Base-by-base conservation (phyloP, 1,284 basidiomycete genomes). In the Moesziomyces sp. region DNA sequence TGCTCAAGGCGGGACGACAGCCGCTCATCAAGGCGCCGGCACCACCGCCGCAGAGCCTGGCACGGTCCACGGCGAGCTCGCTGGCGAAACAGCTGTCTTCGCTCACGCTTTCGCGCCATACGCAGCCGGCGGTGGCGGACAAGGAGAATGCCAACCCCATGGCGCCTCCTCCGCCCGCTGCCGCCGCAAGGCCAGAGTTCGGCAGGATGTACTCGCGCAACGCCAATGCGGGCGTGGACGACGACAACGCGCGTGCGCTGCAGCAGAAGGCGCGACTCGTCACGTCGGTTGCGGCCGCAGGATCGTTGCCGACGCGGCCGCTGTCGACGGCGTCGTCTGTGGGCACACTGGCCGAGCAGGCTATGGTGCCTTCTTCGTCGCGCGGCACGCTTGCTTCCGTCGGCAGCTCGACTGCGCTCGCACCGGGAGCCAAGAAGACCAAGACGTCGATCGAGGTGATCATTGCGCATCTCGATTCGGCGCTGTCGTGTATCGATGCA, bases 391-490 rank as follows among this genome's bases (percentile, higher is more conserved):
- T 73, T 5, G 70, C 65, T 3, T 73, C 70, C 0, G 46, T 61
- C 16, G 70, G 64, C 16, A 48, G 43, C 38, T 67, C 70, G 24
- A 64, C 64, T 7, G 64, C 64, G 4, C 57, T 68, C 19, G 61
- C 65, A 10, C 5, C 58, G 5, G 62, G 58, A 7, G 46, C 14
- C 16, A 65, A 60, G n/a, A 67, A 61, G 46, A 59, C 72, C 3
- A 54, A 60, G 30, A 66, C 69, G 0, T 66, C 70, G 13, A 70
- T 81, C 64, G 82, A 81, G 55, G 47, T 63, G n/a, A 81, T 80
- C 64, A 89, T 90, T 11, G 87, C 89, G 57, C 90, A 90, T 10
- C 86, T 95, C 46, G 87, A 87, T 3, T 76, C 88, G 4, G 93
- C 92, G 0, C 90, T 94, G 76, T 88, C 89, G 1, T 89, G 89